A percentile compares a stretch with the other conserved stretches of the same genome.
These are phyloP conservation scores for Scleroderma bovista DNA, from an alignment of 768 basidiomycete species.

Conservation along the genomic window DNA sequence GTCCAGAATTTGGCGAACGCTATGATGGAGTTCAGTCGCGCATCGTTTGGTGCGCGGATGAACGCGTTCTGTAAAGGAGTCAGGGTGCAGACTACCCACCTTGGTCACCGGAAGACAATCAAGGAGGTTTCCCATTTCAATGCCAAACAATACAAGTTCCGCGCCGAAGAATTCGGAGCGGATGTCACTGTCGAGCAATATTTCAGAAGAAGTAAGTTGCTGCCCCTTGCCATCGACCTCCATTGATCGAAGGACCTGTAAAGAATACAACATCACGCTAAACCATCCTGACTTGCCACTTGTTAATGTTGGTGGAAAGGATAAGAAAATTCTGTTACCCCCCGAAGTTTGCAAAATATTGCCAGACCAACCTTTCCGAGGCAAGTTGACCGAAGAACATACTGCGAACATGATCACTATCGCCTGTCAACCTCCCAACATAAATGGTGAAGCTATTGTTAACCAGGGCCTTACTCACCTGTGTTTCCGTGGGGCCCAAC, in stretches of 20 bases:
- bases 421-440: slow-evolving; percentile 45
- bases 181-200: slow-evolving; percentile 40
- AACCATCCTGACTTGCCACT: slow-evolving; percentile 37
- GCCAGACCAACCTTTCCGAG: slow-evolving; percentile 35
- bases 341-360: slow-evolving; percentile 47
- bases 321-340: slow-evolving; percentile 38
- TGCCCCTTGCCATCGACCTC: not conserved
- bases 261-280: slow-evolving; percentile 42
- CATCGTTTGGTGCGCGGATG: slow-evolving; percentile 54
- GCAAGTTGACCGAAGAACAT: slow-evolving; percentile 52
- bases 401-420: slow-evolving; percentile 46
- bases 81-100: slow-evolving; percentile 59
- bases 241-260: not conserved
- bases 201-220: slow-evolving; percentile 38
- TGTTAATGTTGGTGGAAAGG: slow-evolving; percentile 42
- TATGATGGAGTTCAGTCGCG: slow-evolving; percentile 37
- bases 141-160: slow-evolving; percentile 37
- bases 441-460: slow-evolving; percentile 42
- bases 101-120: slow-evolving; percentile 72
- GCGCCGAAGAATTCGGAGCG: slow-evolving; percentile 36
- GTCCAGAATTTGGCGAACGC: slow-evolving; percentile 39
- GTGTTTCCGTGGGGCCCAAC: slow-evolving; percentile 32
- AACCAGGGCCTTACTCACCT: slow-evolving; percentile 38
- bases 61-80: slow-evolving; percentile 62
- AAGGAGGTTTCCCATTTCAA: slow-evolving; percentile 43